Conservation (phyloP, 2,329 filamentous ascomycete species). For the Cytospora piceae region DNA sequence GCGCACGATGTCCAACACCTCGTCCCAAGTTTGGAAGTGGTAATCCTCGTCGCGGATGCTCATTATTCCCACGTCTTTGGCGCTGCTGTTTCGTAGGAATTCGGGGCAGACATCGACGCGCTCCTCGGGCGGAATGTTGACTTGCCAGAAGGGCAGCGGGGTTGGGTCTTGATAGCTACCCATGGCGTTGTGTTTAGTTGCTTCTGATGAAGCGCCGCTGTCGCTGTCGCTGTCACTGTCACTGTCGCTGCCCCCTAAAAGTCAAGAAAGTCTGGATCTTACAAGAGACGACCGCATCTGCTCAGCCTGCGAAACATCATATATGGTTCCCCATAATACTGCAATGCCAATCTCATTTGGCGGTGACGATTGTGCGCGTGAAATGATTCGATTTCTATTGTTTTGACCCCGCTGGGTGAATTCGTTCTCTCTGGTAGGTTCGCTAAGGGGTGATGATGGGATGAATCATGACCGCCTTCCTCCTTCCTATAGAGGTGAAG, state of each 20-base stretch:
- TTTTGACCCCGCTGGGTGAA: not conserved
- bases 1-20: constrained; percentile 65
- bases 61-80: constrained; percentile 73
- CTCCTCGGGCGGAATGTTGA: constrained; percentile 70
- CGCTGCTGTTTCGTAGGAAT: constrained; percentile 64
- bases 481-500: not conserved
- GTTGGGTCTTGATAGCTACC: constrained; percentile 36
- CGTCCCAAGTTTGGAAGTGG: constrained; percentile 66
- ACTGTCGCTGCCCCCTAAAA: not conserved
- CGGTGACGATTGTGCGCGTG: not conserved
- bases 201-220: constrained; percentile 3
- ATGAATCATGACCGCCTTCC: not conserved
- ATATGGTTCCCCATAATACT: not conserved
- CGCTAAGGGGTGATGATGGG: not conserved
- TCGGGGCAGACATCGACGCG: constrained; percentile 71
- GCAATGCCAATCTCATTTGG: not conserved
- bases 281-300: not conserved
- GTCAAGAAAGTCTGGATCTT: not conserved
- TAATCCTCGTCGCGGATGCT: constrained; percentile 71
- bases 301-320: not conserved
- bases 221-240: not conserved
- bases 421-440: not conserved
- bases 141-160: constrained; percentile 73
- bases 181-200: constrained; percentile 37
- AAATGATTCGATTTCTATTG: not conserved